Percentiles rank a stretch among this genome's conserved stretches.
phyloP scores from a whole-genome alignment of 1,284 basidiomycete genomes.

The Apiotrichum sp. region DNA sequence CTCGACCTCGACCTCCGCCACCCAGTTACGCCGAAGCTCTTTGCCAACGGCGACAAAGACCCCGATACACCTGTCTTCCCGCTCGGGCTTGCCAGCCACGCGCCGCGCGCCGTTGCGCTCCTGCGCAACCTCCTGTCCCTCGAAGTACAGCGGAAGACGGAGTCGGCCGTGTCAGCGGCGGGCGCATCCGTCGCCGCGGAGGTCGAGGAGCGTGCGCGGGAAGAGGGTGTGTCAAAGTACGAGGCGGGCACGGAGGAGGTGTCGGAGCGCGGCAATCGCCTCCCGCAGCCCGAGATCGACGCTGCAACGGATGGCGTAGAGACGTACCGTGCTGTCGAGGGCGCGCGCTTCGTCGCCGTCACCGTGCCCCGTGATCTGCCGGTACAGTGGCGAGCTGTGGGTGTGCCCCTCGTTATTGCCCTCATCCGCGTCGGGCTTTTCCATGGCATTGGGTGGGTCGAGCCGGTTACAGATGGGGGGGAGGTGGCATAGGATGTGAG shows the following conservation, averaged over 20 bases:
- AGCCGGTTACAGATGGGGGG: too few species aligned
- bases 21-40: not conserved
- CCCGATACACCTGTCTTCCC: not conserved
- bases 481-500: too few species aligned
- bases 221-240: not conserved
- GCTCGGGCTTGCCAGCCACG: not conserved
- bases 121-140: not conserved
- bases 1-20: conserved; percentile 1
- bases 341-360: conserved; percentile 3
- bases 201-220: not conserved
- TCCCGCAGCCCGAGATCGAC: not conserved
- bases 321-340: not conserved
- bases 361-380: not conserved
- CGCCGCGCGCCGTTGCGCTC: not conserved
- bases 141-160: not conserved
- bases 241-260: not conserved
- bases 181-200: not conserved
- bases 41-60: not conserved
- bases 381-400: not conserved
- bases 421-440: conserved; percentile 15
- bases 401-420: conserved; percentile 13
- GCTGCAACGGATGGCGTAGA: not conserved
- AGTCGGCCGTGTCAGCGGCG: not conserved
- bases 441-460: conserved; percentile 19
- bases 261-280: not conserved